Evolutionary conservation across 129 eudicot genomes (phyloP), one percentile per base, ranked within the genome.

Genomic region (Centella asiatica): DNA sequence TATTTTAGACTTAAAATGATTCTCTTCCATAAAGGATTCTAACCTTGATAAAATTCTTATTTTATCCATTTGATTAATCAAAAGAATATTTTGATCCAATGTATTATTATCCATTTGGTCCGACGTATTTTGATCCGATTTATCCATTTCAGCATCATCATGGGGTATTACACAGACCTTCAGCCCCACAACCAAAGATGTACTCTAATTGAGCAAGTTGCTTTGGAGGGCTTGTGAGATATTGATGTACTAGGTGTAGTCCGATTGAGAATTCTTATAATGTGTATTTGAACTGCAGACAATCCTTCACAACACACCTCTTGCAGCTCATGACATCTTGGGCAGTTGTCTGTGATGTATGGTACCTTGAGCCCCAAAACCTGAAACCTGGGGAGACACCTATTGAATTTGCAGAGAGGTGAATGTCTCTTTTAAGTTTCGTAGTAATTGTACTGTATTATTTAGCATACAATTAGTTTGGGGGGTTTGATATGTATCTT

Each of bases 341-440:
- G 99, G 99, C 99, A 25, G 99, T 93, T 69, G 99, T 93, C 64
- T 93, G 99, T 78, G 96, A 93, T 72, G 99, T 93, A 47, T 93
- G 99, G 99, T 93, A 87, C 80, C 69, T 93, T 73, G 99, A 93
- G 65, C 99, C 99, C 44, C 96, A 93, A 76, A 85, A 82, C 57
- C 64, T 93, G 70, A 87, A 74, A 77, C 95, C 96, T 23, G 95
- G 99, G 63, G 99, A 93, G 76, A 93, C 99, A 32, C 71, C 95
- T 42, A 93, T 93, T 47, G 92, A 85, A 57, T 93, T 93, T 85
- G 99, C 99, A 19, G 99, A 93, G 79, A 85, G 96, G 96, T 92
- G 70, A 62, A 45, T 10, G 14, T 53, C 6, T 47, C 3, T 23
- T 5, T 42, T 40, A 40, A 19, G 45, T 31, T 62, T n/a, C n/a